Evolutionary conservation across 495 filamentous ascomycete genomes (phyloP).

Genomic region (Lasiosphaeria miniovina): DNA sequence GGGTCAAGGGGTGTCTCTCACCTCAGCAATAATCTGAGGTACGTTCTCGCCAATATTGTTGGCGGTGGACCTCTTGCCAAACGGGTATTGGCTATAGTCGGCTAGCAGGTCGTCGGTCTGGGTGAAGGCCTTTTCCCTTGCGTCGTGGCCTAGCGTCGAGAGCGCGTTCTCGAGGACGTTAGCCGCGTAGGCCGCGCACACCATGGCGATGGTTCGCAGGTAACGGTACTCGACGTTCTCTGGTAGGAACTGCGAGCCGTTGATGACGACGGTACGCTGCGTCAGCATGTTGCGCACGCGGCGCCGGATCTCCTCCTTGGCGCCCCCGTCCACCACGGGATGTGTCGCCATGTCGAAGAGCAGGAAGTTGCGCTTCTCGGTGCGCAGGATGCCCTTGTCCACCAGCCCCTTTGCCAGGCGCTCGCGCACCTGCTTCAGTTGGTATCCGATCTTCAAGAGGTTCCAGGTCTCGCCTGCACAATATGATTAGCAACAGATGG

Average conservation of each 20-base stretch:
- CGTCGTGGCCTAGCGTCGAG: slow-evolving; percentile 87
- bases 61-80: slow-evolving; percentile 72
- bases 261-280: slow-evolving; percentile 87
- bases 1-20: slow-evolving; percentile 17
- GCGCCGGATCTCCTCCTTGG: slow-evolving; percentile 93
- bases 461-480: slow-evolving; percentile 94
- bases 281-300: slow-evolving; percentile 91
- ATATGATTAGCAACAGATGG: too few species aligned
- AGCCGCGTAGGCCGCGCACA: slow-evolving; percentile 95
- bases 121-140: slow-evolving; percentile 87
- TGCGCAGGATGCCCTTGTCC: slow-evolving; percentile 96
- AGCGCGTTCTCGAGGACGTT: slow-evolving; percentile 98
- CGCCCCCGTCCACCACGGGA: slow-evolving; percentile 93
- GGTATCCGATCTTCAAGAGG: slow-evolving; percentile 99
- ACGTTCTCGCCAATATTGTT: slow-evolving; percentile 90
- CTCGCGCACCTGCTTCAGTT: slow-evolving; percentile 98
- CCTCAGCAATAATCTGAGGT: slow-evolving; percentile 79
- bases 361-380: slow-evolving; percentile 98
- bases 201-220: slow-evolving; percentile 87
- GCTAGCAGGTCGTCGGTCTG: slow-evolving; percentile 94
- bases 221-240: slow-evolving; percentile 93
- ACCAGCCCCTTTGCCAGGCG: slow-evolving; percentile 96
- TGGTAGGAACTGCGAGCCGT: slow-evolving; percentile 77
- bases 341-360: slow-evolving; percentile 99
- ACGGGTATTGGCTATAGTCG: slow-evolving; percentile 96